Conservation (phyloP, 768 basidiomycete species). For the Nidularia pulvinata region DNA sequence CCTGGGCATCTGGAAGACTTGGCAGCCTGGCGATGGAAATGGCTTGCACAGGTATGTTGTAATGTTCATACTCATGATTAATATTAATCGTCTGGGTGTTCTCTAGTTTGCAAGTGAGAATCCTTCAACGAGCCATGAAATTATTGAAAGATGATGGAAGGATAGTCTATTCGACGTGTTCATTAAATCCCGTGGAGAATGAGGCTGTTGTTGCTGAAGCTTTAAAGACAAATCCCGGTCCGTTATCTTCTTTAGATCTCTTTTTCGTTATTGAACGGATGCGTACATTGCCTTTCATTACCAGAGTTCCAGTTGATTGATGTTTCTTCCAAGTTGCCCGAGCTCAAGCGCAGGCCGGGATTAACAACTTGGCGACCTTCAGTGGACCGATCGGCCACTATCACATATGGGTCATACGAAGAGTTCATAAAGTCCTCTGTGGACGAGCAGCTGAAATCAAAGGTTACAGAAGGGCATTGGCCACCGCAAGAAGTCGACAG, state of each 20-base stretch:
- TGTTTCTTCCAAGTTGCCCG: constrained; percentile 68
- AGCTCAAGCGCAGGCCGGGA: constrained; percentile 76
- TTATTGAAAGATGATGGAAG: constrained; percentile 82
- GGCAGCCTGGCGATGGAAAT: constrained; percentile 89
- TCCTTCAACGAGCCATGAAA: constrained; percentile 90
- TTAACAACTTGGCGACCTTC: constrained; percentile 79
- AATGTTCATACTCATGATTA: background rate
- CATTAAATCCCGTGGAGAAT: constrained; percentile 95
- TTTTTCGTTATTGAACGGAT: too few relatives aligned
- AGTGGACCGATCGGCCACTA: constrained; percentile 49
- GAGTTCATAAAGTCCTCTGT: constrained; percentile 53
- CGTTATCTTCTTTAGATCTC: constrained; percentile 6
- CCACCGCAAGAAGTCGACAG: constrained; percentile 65
- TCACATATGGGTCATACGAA: constrained; percentile 58
- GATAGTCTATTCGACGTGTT: constrained; percentile 98
- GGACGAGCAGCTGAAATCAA: constrained; percentile 50
- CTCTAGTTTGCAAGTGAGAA: constrained; percentile 85
- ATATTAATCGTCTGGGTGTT: background rate
- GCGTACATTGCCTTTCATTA: background rate
- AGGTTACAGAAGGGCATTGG: constrained; percentile 78
- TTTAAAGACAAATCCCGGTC: constrained; percentile 69
- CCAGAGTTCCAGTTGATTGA: constrained; percentile 81
- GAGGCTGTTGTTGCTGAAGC: constrained; percentile 94
- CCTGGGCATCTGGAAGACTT: constrained; percentile 90
- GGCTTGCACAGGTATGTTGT: constrained; percentile 74